Evolutionary conservation across 1,284 basidiomycete genomes (phyloP).

Genomic region (Heterobasidion occidentale): DNA sequence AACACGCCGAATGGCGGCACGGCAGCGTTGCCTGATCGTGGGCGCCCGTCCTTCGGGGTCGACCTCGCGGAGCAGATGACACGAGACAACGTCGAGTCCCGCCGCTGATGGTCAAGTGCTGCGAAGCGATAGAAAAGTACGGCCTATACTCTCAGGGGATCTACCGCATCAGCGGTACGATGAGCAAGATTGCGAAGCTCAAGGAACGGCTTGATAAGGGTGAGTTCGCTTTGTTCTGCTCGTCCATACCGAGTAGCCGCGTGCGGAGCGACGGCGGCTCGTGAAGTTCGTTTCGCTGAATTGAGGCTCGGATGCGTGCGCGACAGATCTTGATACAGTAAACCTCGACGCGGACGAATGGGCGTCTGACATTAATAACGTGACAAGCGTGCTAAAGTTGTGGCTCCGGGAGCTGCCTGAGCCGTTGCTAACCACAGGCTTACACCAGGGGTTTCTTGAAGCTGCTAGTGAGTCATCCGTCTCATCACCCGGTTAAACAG

Average conservation of each 20-base stretch:
- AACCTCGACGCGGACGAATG: constrained; percentile 87
- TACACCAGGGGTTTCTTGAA: constrained; percentile 92
- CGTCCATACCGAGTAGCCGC: not conserved
- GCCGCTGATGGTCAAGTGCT: constrained; percentile 83
- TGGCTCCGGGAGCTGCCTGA: constrained; percentile 98
- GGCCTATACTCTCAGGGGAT: constrained; percentile 85
- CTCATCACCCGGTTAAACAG: not conserved
- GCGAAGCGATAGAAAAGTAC: constrained; percentile 85
- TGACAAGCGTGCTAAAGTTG: constrained; percentile 88
- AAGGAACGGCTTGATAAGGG: constrained; percentile 86
- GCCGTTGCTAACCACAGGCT: constrained; percentile 77
- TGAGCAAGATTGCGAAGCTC: constrained; percentile 80
- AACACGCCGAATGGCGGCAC: constrained; percentile 10
- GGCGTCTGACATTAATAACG: constrained; percentile 92
- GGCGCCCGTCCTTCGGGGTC: constrained; percentile 80
- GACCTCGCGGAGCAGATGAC: constrained; percentile 89
- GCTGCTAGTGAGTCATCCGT: constrained; percentile 71
- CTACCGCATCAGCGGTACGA: constrained; percentile 90
- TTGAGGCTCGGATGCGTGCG: not conserved
- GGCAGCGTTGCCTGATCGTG: constrained; percentile 43
- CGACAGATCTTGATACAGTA: constrained; percentile 74
- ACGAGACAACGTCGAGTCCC: constrained; percentile 90
- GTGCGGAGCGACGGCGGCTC: too few species aligned
- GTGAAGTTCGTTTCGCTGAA: too few species aligned
- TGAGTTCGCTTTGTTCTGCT: constrained; percentile 18